Base-by-base conservation (phyloP, 306 rosid species). In the Canavalia gladiata region DNA sequence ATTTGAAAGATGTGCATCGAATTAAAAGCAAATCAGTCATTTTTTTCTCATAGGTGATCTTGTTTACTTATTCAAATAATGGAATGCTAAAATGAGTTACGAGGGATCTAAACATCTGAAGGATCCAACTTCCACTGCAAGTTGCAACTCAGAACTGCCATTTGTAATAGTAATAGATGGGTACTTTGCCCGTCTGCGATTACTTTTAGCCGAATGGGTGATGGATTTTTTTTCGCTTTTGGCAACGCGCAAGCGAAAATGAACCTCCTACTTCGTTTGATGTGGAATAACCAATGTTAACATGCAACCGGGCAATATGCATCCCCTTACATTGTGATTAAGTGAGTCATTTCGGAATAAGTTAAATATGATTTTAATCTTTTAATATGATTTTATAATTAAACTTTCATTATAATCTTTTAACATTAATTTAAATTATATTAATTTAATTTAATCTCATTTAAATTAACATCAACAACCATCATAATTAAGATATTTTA, bases 1-100 rank as follows among this genome's bases (percentile, higher is more conserved):
- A 55, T 66, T 58, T n/a, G 76, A 76, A 62, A 33, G 55, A 72
- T 64, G 73, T 11, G 72, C 80, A 35, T 69, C 59, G 33, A 58
- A 60, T 64, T 52, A 8, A 51, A 68, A 30, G 25, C 29, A 50
- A 13, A 52, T 72, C 76, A n/a, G 28, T 47, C 65, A 43, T 43
- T 29, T 72, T 63, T 73, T 59, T 29, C 30, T 9, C 71, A 58
- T 51, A 12, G 31, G 69, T 31, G 7, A 67, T 29, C 55, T 25
- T 55, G 18, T 57, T n/a, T 34, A 72, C 13, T 34, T 29, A 1
- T 13, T 56, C 72, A 35, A 72, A 30, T 65, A 39, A 35, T 65
- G 46, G 74, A 39, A 66, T 73, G 63, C 25, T 55, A 57, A 57
- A 58, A 60, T 30, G 29, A 55, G 66, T 68, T 74, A 42, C 75